Percentiles rank a stretch among this genome's conserved stretches.
Evolutionary conservation across 176 grass and related monocot genomes (phyloP).

Genomic region (Carex littledalei): DNA sequence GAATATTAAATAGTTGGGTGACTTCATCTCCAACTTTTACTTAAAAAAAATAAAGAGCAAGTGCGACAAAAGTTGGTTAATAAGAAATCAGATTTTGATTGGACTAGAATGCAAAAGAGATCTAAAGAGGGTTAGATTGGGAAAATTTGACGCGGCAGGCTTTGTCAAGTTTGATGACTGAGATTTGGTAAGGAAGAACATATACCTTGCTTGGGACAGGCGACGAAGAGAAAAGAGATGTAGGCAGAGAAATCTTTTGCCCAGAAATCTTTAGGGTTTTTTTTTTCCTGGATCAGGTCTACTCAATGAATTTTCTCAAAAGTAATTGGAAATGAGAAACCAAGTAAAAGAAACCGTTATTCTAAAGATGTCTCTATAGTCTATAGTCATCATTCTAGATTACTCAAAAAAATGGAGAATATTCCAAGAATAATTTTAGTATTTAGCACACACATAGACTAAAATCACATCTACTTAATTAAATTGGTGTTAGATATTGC

Average conservation of each 20-base stretch:
- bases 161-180: neutral
- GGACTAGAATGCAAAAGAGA: neutral
- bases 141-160: neutral
- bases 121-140: neutral
- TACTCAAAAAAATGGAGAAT: too few species aligned
- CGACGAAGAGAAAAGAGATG: constrained; percentile 32
- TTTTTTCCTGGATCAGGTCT: neutral
- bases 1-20: too few species aligned
- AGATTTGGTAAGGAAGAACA: constrained; percentile 20
- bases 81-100: neutral
- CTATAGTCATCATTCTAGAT: too few species aligned
- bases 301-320: neutral
- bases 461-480: too few species aligned
- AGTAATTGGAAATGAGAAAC: neutral
- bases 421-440: too few species aligned
- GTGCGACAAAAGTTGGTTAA: neutral
- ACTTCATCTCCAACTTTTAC: too few species aligned
- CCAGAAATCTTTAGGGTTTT: neutral
- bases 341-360: neutral
- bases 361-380: neutral
- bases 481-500: too few species aligned
- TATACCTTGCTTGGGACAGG: constrained; percentile 81
- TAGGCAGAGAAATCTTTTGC: neutral
- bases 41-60: too few species aligned
- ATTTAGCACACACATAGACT: too few species aligned